These are phyloP conservation scores for Macrophomina phaseolina DNA, from an alignment of 2,329 filamentous ascomycete species.

Conservation along the genomic window DNA sequence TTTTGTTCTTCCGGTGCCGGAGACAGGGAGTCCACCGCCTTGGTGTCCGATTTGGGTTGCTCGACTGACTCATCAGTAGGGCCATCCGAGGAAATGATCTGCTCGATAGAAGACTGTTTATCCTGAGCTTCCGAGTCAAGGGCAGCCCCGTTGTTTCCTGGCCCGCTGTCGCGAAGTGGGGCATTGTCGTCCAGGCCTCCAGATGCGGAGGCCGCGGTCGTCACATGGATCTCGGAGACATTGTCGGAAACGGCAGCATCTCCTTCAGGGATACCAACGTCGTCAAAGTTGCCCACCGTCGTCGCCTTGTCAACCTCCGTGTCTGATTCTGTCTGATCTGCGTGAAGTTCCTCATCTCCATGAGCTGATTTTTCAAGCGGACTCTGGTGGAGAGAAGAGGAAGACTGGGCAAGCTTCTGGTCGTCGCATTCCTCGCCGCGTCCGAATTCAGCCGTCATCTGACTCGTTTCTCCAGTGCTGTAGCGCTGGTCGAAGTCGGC, in stretches of 20 bases:
- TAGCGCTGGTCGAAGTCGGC: conserved; percentile 8
- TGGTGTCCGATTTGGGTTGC: conserved; percentile 1
- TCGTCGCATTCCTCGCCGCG: not conserved
- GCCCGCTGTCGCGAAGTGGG: not conserved
- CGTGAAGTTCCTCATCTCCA: not conserved
- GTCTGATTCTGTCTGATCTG: conserved; percentile 8
- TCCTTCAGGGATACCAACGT: not conserved
- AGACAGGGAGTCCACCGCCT: not conserved
- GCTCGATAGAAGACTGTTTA: not conserved
- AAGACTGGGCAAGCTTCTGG: not conserved
- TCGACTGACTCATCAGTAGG: conserved; percentile 8
- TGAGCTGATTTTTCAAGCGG: not conserved
- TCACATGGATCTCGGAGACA: conserved; percentile 9
- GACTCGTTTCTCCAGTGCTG: not conserved
- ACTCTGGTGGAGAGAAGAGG: not conserved
- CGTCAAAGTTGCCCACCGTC: conserved; percentile 1
- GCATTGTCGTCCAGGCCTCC: conserved; percentile 2
- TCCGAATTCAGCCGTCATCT: not conserved
- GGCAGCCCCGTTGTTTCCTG: not conserved
- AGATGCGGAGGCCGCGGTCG: not conserved
- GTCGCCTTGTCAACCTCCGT: conserved; percentile 17
- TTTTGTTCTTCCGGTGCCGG: not conserved
- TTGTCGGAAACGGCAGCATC: not conserved
- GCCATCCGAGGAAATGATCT: conserved; percentile 12
- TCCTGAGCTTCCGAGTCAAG: not conserved